Conservation (phyloP, 805 yeast species). For the Lipomyces orientalis region DNA sequence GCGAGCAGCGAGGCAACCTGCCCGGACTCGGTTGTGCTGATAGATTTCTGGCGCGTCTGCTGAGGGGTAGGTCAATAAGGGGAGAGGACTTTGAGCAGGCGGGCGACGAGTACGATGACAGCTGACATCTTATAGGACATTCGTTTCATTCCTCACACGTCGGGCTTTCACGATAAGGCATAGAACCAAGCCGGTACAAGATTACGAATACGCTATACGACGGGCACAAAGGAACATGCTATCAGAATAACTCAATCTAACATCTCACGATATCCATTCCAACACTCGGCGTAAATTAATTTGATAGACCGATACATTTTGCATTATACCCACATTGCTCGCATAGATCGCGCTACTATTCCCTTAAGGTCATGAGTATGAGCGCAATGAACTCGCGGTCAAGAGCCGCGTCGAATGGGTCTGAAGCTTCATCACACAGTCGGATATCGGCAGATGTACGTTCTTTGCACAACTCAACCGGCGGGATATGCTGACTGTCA, state of each 20-base stretch:
- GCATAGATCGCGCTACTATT: not conserved
- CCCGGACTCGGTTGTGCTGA: not conserved
- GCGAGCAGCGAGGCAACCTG: too few relatives aligned
- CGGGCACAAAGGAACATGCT: not conserved
- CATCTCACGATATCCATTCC: not conserved
- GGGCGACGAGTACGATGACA: too few relatives aligned
- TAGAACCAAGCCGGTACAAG: not conserved
- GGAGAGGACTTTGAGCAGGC: too few relatives aligned
- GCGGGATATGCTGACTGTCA: not conserved
- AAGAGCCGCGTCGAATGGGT: conserved; percentile 20
- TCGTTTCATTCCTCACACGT: too few relatives aligned
- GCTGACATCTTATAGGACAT: too few relatives aligned
- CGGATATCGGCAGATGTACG: conserved; percentile 23
- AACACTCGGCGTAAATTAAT: not conserved
- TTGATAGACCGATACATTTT: not conserved
- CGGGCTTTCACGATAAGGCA: not conserved
- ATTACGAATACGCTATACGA: not conserved
- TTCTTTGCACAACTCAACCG: not conserved
- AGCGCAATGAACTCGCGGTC: conserved; percentile 8
- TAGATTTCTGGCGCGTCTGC: not conserved
- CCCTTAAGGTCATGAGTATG: not conserved
- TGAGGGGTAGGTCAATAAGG: not conserved
- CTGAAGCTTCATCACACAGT: conserved; percentile 20
- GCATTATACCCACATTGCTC: not conserved
- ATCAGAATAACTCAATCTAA: conserved; percentile 2